Evolutionary conservation across 176 grass and related monocot genomes (phyloP).

Genomic region (Triticum turgidum): DNA sequence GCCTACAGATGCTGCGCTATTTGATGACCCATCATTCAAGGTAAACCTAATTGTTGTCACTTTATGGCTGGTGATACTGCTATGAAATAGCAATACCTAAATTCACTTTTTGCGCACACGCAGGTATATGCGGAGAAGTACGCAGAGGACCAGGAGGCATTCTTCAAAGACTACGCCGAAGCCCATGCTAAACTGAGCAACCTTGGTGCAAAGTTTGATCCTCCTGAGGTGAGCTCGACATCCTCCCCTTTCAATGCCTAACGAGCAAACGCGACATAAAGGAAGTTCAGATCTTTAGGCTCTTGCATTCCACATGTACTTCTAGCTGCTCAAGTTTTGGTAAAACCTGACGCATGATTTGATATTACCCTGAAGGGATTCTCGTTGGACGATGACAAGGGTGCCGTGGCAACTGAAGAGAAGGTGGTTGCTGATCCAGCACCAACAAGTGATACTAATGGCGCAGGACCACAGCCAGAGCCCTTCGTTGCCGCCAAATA

Average conservation of each 20-base stretch:
- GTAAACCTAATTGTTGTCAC: conserved; percentile 30
- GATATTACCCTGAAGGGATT: conserved; percentile 57
- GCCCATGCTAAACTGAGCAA: conserved; percentile 97
- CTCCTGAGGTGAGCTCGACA: conserved; percentile 54
- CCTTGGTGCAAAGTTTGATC: conserved; percentile 84
- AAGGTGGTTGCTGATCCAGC: conserved; percentile 7
- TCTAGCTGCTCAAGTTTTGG: neutral
- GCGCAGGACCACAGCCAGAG: conserved; percentile 49
- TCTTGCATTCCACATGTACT: neutral
- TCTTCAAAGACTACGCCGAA: conserved; percentile 93
- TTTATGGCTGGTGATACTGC: neutral
- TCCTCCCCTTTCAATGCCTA: neutral
- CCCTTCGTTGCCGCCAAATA: conserved; percentile 86
- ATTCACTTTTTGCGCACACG: conserved; percentile 10
- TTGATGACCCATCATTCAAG: conserved; percentile 89
- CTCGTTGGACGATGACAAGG: conserved; percentile 50
- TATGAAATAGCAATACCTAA: neutral
- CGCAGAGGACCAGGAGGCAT: conserved; percentile 67
- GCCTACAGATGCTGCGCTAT: conserved; percentile 86
- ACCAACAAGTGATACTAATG: conserved; percentile 15
- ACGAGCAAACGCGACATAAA: neutral
- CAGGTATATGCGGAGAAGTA: conserved; percentile 88
- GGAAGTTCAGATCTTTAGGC: neutral
- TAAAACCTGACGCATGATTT: neutral
- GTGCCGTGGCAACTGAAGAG: neutral